Evolutionary conservation across 441 rosid species (phyloP).

Genomic region (Pelargonium hybrid): DNA sequence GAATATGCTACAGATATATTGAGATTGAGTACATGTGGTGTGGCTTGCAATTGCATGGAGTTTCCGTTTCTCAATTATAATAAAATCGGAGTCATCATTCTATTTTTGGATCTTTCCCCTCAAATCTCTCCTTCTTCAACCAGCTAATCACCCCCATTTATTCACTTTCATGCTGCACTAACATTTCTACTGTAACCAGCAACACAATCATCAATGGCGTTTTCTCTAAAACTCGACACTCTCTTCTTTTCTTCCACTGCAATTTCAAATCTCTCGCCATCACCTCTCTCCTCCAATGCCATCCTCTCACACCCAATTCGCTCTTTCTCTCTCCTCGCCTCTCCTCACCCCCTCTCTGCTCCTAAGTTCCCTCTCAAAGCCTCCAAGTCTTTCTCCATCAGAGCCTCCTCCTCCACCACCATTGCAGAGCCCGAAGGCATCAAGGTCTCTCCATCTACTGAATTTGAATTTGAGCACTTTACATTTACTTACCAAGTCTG

Average conservation of each 20-base stretch:
- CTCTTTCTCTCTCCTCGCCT: conserved; percentile 23
- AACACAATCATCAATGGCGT: conserved; percentile 22
- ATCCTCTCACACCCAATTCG: conserved; percentile 14
- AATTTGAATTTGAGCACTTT: not conserved
- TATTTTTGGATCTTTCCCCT: not conserved
- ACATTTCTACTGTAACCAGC: not conserved
- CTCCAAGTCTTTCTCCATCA: conserved; percentile 22
- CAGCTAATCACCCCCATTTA: not conserved
- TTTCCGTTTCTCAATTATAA: not conserved
- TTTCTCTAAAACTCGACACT: conserved; percentile 31
- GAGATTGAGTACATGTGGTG: not conserved
- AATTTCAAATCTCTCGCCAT: not conserved
- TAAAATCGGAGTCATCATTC: not conserved
- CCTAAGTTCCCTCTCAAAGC: conserved; percentile 31
- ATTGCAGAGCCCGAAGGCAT: conserved; percentile 63
- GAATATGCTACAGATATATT: no score
- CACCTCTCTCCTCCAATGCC: conserved; percentile 12
- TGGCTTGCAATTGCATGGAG: not conserved
- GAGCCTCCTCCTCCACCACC: conserved; percentile 43
- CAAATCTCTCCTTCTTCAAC: not conserved
- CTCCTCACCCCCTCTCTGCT: conserved; percentile 12
- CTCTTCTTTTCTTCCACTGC: conserved; percentile 20
- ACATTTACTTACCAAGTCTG: not conserved
- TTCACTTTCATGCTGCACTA: not conserved
- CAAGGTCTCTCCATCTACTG: conserved; percentile 35